Conservation (phyloP, 768 basidiomycete species). For the Pisolithus tinctorius region DNA sequence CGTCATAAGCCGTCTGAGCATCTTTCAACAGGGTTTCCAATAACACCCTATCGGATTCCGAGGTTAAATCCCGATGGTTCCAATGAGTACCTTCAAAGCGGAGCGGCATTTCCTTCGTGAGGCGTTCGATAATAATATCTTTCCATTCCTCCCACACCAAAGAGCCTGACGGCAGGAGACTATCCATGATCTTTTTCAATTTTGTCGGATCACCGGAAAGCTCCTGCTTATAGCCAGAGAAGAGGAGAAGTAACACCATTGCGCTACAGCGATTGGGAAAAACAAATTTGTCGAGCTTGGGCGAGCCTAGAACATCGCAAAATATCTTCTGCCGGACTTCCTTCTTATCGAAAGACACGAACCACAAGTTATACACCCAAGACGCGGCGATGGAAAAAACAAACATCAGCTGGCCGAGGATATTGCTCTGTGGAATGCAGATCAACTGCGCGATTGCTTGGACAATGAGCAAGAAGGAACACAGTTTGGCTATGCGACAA, state of each 20-base stretch:
- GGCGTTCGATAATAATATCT: not conserved
- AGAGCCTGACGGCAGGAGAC: too few species aligned
- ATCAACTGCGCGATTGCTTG: too few species aligned
- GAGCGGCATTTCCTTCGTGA: not conserved
- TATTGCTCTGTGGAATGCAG: too few species aligned
- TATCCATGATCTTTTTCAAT: too few species aligned
- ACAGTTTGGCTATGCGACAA: not conserved
- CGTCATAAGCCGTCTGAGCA: too few species aligned
- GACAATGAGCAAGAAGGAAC: too few species aligned
- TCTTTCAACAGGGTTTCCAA: not conserved
- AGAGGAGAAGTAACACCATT: constrained; percentile 7
- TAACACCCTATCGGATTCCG: not conserved
- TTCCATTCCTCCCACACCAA: too few species aligned
- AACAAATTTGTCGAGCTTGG: constrained; percentile 3
- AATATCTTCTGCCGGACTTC: constrained; percentile 6
- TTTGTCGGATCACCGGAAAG: not conserved
- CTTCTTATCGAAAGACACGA: constrained; percentile 27
- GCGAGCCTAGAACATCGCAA: not conserved
- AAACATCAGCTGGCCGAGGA: too few species aligned
- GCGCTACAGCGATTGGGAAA: constrained; percentile 7
- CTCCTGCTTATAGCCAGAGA: not conserved
- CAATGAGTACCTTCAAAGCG: too few species aligned
- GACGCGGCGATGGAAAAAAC: constrained; percentile 8
- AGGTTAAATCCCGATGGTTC: too few species aligned
- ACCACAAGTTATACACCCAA: constrained; percentile 24